Base-by-base conservation (phyloP, 768 basidiomycete genomes). In the Lactarius evosmus region DNA sequence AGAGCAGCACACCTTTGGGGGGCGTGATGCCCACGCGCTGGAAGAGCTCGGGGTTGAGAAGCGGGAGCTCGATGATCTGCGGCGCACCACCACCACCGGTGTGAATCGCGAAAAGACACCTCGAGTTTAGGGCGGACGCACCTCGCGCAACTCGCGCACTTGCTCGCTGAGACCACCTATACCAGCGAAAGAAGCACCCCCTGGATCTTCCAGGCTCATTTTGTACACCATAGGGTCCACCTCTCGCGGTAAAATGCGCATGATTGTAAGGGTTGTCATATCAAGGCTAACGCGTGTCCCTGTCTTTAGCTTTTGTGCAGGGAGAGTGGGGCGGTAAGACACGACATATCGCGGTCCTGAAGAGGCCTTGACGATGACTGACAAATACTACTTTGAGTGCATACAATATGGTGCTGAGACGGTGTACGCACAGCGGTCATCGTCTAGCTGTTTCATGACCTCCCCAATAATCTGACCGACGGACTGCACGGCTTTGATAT, bases 401-500 rank as follows among this genome's bases (percentile, higher is more conserved):
- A 56, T 41, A 22, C 22, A n/a, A 33, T 1, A 11, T 8, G 5
- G 30, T 17, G 51, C 19, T n/a, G 32, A 62, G 56, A 19, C 30
- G 14, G 22, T 50, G 22, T 2, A 81, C 92, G 71, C 72, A 96
- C 96, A 98, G 76, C 97, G 83, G 76, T 98, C 96, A 66, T 97
- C 94, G 71, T 98, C 97, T 11, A 99, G 79, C 74, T 99, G 95
- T 76, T 98, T 98, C 86, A 98, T 89, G 61, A 99, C 93, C 78
- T 99, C 97, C 66, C 94, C 97, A 60, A 99, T 96, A 68, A 99
- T 98, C 78, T 99, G 97, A 33, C 97, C 97, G 16, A 98, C 97
- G 8, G 93, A 95, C 74, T 99, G 97, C 17, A 99, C 88, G 49
- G 97, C 97, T 77, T 98, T 98, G 77, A 99, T 96, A 71, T 99